phyloP scores from a whole-genome alignment of 2,329 filamentous ascomycete genomes.

The Colletotrichum tabaci region DNA sequence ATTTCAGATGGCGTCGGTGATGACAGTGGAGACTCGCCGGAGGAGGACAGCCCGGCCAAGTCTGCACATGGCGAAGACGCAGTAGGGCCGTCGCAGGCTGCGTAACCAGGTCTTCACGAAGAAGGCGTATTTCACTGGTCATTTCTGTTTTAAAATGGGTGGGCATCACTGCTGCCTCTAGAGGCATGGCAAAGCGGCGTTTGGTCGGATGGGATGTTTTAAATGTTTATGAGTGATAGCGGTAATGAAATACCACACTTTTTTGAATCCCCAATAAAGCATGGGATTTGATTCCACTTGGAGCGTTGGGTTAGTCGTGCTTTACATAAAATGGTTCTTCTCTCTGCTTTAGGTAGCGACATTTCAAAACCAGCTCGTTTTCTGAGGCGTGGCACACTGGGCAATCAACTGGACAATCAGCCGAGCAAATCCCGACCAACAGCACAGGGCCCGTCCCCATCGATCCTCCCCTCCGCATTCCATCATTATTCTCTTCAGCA shows the following conservation, averaged over 20 bases:
- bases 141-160: conserved; percentile 31
- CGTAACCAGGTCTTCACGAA: background rate
- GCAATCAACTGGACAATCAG: conserved; percentile 2
- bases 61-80: conserved; percentile 15
- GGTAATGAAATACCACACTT: conserved; percentile 41
- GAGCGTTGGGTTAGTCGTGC: background rate
- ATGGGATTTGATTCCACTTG: background rate
- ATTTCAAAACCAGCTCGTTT: background rate
- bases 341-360: background rate
- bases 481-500: background rate
- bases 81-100: conserved; percentile 7
- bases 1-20: conserved; percentile 45
- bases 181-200: conserved; percentile 41
- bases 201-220: conserved; percentile 30
- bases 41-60: conserved; percentile 40
- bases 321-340: too few species aligned
- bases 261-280: background rate
- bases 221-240: conserved; percentile 37
- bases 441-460: background rate
- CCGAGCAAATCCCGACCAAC: conserved; percentile 33
- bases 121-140: conserved; percentile 3
- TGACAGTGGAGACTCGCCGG: conserved; percentile 44
- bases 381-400: background rate
- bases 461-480: conserved; percentile 8
- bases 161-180: conserved; percentile 37